Conservation (phyloP, 768 basidiomycete genomes). For the Rhodotorula toruloides region DNA sequence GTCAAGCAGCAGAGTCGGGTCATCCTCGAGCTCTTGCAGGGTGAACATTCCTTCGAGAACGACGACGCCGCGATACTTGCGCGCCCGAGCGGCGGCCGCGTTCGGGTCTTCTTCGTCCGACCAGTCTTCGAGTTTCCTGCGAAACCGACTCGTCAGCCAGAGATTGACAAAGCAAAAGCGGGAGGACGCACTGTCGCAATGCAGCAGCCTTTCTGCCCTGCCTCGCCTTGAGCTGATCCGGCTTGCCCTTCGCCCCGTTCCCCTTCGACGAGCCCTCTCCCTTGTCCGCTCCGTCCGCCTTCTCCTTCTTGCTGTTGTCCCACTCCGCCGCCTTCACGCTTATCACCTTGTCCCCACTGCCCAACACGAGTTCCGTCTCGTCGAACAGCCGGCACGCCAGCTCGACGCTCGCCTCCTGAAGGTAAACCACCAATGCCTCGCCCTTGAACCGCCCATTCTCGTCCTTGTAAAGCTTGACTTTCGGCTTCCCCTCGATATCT, state of each 20-base stretch:
- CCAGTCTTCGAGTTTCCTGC: constrained; percentile 88
- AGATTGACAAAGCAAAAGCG: not conserved
- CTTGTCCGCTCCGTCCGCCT: constrained; percentile 21
- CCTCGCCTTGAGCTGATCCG: constrained; percentile 71
- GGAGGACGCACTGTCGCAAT: constrained; percentile 68
- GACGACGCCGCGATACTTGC: constrained; percentile 66
- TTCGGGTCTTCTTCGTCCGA: constrained; percentile 66
- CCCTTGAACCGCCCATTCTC: constrained; percentile 81
- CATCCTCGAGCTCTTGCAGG: constrained; percentile 74
- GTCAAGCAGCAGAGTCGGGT: constrained; percentile 77
- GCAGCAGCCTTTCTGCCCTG: constrained; percentile 69
- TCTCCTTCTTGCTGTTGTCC: constrained; percentile 58
- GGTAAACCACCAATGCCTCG: constrained; percentile 91
- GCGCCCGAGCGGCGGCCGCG: constrained; percentile 44
- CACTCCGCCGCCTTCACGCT: constrained; percentile 72
- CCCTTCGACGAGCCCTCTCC: not conserved
- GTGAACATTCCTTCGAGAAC: constrained; percentile 96
- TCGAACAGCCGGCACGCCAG: constrained; percentile 80
- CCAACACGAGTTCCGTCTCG: constrained; percentile 82
- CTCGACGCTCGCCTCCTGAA: constrained; percentile 90
- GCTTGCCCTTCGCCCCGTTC: constrained; percentile 51
- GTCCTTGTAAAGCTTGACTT: constrained; percentile 89
- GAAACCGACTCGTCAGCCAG: too few species aligned
- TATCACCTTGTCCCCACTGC: constrained; percentile 69
- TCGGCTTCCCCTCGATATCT: constrained; percentile 73